Base-by-base conservation (phyloP, 2,329 filamentous ascomycete species). In the Ophiostoma quercus region DNA sequence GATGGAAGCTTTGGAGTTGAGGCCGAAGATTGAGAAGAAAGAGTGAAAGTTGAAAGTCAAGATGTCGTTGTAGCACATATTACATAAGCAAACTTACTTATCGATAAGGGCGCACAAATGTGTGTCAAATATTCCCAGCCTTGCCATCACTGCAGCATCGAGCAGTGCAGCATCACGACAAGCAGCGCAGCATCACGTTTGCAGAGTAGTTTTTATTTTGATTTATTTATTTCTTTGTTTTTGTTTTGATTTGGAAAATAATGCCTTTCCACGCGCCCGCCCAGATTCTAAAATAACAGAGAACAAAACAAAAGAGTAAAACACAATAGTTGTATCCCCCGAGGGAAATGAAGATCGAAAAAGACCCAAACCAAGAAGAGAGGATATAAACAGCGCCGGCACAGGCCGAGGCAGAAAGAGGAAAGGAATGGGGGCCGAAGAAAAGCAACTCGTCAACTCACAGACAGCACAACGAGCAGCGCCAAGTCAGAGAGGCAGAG, bases 1-100 rank as follows among this genome's bases (percentile, higher is more conserved):
- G 72, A 73, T 4, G 74, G 73, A 0, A 74, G 76, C 9, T 80
- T 77, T 69, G 78, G 79, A 0, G 76, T 80, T 6, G 74, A 74
- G 0, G 66, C 73, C 2, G 70, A 70, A 6, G 73, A 74, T 22
- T 73, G 22, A 69, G 9, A 7, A 14, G 8, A 32, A 7, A 25
- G 29, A 34, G 8, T 34, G 34, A 29, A 7, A 29, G 25, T 29
- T 29, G 12, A 57, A 16, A 25, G 51, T 25, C 51, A 25, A 25
- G 9, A 12, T 22, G 51, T 57, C 51, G 51, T 57, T 57, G 51
- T 25, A 22, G n/a, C 3, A 9, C n/a, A 37, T 9, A 60, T 37
- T 67, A 43, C 14, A 32, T 65, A 43, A 60, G 47, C 34, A 51
- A 7, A 8, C 1, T 0, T 29, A 11, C 57, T 62, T 62, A 62